A percentile compares a stretch with the other conserved stretches of the same genome.
These are phyloP conservation scores for Allomyces arbusculus DNA, from an alignment of 192 early-diverging fungal genomes.

Conservation along the genomic window DNA sequence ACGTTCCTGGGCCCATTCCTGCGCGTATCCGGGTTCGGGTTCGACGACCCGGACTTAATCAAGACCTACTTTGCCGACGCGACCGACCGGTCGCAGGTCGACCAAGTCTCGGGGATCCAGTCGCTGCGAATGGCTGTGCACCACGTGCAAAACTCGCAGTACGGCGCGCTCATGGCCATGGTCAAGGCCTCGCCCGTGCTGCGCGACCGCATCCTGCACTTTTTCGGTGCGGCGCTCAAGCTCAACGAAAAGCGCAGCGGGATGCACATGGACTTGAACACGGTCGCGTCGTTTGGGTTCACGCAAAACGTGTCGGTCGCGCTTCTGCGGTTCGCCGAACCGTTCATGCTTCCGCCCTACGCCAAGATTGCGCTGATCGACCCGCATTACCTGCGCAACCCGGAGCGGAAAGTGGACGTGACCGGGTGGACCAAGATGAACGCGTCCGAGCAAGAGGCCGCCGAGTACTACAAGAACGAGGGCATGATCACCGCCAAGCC, in stretches of 20 bases:
- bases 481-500: conserved; percentile 8
- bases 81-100: conserved; percentile 24
- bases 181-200: conserved; percentile 39
- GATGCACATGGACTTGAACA: conserved; percentile 55
- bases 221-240: conserved; percentile 37
- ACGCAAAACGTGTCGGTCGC: conserved; percentile 51
- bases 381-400: conserved; percentile 38
- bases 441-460: conserved; percentile 43
- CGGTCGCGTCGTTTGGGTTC: conserved; percentile 70
- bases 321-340: conserved; percentile 53
- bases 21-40: conserved; percentile 25
- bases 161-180: conserved; percentile 31
- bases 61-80: conserved; percentile 22
- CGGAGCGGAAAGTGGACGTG: conserved; percentile 29
- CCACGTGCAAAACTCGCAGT: conserved; percentile 28
- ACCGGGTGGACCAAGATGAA: conserved; percentile 61
- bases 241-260: conserved; percentile 50
- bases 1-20: conserved; percentile 64
- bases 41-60: conserved; percentile 18
- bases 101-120: conserved; percentile 27
- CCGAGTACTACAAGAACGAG: conserved; percentile 24
- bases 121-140: conserved; percentile 37
- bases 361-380: conserved; percentile 64
- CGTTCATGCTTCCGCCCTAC: conserved; percentile 57
- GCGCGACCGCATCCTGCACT: conserved; percentile 37